These are phyloP conservation scores for Oropetium thomaeum DNA, from an alignment of 176 grass and related monocot genomes.

Conservation along the genomic window DNA sequence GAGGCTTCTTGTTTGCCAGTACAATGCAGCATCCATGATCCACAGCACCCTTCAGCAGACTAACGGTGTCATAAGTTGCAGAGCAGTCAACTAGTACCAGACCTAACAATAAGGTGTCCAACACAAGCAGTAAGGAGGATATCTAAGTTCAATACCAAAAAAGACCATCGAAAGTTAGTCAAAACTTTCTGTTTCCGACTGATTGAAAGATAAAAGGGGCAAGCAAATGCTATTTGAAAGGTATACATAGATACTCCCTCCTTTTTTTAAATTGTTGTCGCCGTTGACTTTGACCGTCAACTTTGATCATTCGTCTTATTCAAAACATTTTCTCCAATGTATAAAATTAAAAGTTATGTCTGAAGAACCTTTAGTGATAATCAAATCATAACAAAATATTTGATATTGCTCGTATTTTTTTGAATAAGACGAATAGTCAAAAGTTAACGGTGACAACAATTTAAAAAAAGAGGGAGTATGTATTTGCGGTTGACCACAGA, in stretches of 20 bases:
- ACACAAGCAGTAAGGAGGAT: not conserved
- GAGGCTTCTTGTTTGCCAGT: constrained; percentile 91
- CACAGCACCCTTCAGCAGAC: constrained; percentile 53
- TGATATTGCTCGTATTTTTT: too few relatives aligned
- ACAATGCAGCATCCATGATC: constrained; percentile 60
- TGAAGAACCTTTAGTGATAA: too few relatives aligned
- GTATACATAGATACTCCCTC: not conserved
- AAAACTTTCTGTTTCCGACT: not conserved
- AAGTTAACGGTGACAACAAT: too few relatives aligned
- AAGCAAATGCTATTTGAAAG: not conserved
- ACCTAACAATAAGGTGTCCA: constrained; percentile 44
- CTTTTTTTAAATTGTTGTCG: too few relatives aligned
- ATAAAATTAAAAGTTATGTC: too few relatives aligned
- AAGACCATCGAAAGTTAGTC: not conserved
- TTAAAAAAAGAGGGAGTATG: too few relatives aligned
- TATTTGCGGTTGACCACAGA: not conserved
- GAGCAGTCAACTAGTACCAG: constrained; percentile 86
- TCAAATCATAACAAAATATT: too few relatives aligned
- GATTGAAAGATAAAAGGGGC: not conserved
- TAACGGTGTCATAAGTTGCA: constrained; percentile 70
- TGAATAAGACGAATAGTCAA: too few relatives aligned
- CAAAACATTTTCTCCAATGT: too few relatives aligned
- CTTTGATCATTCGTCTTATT: too few relatives aligned
- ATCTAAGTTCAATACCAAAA: not conserved
- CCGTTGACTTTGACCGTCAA: too few relatives aligned